Percentiles rank a stretch among this genome's conserved stretches.
Conservation (phyloP, 176 grass and related monocot genomes). For the Oryza glaberrima region DNA sequence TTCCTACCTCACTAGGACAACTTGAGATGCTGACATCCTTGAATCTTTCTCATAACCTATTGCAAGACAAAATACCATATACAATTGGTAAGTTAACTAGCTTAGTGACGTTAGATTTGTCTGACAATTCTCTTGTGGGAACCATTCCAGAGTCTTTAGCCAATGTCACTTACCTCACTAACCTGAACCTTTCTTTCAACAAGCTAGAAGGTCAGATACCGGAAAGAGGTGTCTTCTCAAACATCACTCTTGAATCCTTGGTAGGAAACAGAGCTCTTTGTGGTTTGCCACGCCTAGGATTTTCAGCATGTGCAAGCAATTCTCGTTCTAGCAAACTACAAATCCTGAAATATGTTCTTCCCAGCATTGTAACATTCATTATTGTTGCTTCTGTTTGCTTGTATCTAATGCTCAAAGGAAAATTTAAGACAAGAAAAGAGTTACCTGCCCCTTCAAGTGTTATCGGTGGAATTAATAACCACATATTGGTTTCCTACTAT, state of each 20-base stretch:
- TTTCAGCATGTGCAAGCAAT: neutral
- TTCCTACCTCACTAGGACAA: neutral
- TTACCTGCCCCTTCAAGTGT: no score
- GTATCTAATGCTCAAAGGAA: no score
- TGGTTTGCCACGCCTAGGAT: neutral
- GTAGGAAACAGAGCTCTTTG: neutral
- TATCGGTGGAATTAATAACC: neutral
- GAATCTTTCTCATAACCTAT: conserved; percentile 3
- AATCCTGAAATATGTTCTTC: no score
- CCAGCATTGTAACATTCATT: no score
- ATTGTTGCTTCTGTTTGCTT: no score
- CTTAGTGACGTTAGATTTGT: neutral
- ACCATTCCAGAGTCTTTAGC: neutral
- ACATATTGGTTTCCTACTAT: neutral
- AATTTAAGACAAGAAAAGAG: no score
- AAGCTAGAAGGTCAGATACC: neutral
- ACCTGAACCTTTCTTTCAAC: neutral
- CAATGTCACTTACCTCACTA: neutral
- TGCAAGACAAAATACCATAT: neutral
- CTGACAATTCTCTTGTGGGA: neutral
- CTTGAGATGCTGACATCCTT: conserved; percentile 1
- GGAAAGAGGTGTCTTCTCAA: neutral
- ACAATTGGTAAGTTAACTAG: neutral
- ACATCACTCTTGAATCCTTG: neutral
- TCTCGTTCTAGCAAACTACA: no score